These are phyloP conservation scores for Ceratocystis variospora DNA, from an alignment of 2,329 filamentous ascomycete genomes.

Conservation along the genomic window DNA sequence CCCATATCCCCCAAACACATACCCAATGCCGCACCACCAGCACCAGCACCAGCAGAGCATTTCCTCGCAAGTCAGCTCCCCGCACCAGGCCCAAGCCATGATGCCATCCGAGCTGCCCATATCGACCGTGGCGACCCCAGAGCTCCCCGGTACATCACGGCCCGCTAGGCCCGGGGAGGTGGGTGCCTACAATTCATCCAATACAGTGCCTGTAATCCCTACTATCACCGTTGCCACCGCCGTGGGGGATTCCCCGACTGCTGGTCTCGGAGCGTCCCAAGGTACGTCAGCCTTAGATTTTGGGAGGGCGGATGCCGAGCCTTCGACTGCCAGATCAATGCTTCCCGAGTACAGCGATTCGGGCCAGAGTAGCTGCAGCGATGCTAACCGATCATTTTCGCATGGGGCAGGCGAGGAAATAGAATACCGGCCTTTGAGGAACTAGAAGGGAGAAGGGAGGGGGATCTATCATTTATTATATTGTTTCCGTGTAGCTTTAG, in stretches of 20 bases:
- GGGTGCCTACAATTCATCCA: not conserved
- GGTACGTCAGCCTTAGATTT: not conserved
- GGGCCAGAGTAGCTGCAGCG: not conserved
- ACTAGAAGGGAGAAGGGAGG: not conserved
- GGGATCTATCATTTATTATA: not conserved
- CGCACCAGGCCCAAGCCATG: not conserved
- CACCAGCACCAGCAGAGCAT: not conserved
- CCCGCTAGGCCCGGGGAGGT: not conserved
- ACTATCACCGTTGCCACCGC: not conserved
- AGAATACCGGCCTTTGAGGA: conserved; percentile 23
- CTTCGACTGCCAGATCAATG: not conserved
- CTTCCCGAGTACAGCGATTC: not conserved
- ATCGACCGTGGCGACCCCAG: not conserved
- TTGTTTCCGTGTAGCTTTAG: not conserved
- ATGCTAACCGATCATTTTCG: conserved; percentile 22
- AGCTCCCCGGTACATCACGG: not conserved
- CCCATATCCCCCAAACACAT: not conserved
- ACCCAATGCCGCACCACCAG: not conserved
- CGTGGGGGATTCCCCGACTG: not conserved
- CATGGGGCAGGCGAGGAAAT: conserved; percentile 25
- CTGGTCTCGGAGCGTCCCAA: not conserved
- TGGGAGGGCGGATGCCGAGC: not conserved
- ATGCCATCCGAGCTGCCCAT: not conserved
- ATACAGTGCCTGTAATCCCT: not conserved
- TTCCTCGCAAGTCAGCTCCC: not conserved